Evolutionary conservation across 257 asterid genomes (phyloP).

Genomic region (Lycium ferocissimum): DNA sequence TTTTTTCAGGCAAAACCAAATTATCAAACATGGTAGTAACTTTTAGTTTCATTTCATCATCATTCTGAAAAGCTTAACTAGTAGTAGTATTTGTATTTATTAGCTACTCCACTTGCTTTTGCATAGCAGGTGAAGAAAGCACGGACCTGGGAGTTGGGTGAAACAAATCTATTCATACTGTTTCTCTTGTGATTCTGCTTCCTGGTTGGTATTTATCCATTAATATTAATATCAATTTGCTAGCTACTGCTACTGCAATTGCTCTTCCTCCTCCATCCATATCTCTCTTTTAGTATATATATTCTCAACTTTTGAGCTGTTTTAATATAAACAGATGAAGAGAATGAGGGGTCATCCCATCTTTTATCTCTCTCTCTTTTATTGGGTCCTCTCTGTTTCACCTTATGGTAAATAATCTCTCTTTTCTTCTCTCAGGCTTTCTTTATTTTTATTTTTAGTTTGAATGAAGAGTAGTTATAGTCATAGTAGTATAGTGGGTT

Average conservation of each 20-base stretch:
- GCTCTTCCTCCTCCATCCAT: neutral
- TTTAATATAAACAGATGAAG: neutral
- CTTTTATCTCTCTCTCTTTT: slow-evolving; percentile 31
- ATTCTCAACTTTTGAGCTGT: neutral
- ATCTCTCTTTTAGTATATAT: neutral
- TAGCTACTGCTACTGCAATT: neutral
- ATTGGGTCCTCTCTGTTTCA: slow-evolving; percentile 30
- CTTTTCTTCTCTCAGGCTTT: neutral
- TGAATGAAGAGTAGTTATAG: neutral
- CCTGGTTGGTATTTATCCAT: neutral
- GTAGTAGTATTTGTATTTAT: neutral
- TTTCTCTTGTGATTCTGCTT: slow-evolving; percentile 54
- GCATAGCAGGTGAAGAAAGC: neutral
- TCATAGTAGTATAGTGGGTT: neutral
- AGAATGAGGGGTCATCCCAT: slow-evolving; percentile 37
- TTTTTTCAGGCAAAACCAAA: too few species aligned
- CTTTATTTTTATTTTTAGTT: too few species aligned
- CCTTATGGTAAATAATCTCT: slow-evolving; percentile 49
- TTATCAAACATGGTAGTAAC: too few species aligned
- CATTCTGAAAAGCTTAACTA: too few species aligned
- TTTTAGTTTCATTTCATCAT: too few species aligned
- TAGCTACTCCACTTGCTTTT: neutral
- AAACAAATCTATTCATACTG: slow-evolving; percentile 33
- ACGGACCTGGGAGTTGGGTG: neutral
- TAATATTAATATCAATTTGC: neutral